Conservation (phyloP, 495 filamentous ascomycete species). For the Xylaria telfairii region DNA sequence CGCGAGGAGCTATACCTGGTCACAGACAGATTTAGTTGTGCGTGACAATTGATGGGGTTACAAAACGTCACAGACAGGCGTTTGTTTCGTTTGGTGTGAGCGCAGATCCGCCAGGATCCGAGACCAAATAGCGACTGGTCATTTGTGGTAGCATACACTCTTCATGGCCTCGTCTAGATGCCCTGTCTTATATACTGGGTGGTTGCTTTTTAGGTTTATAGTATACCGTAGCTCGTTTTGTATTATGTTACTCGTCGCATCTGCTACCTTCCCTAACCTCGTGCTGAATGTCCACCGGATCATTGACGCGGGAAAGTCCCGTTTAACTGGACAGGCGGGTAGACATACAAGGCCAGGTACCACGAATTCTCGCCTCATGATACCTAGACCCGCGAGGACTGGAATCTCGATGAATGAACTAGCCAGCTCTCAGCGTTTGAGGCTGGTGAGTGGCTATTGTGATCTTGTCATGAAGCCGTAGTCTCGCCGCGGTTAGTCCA, state of each 20-base stretch:
- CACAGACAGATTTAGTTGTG: constrained; percentile 1
- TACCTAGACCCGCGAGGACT: constrained; percentile 19
- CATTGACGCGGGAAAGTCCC: constrained; percentile 9
- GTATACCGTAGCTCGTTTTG: not conserved
- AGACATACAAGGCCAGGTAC: constrained; percentile 14
- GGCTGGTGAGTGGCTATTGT: constrained; percentile 8
- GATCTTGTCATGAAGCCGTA: not conserved
- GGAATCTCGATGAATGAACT: not conserved
- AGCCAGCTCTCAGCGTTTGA: not conserved
- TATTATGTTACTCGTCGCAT: constrained; percentile 10
- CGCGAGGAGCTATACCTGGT: not conserved
- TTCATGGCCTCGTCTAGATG: constrained; percentile 7
- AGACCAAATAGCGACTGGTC: constrained; percentile 13
- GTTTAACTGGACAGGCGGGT: constrained; percentile 5
- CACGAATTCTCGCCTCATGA: constrained; percentile 11
- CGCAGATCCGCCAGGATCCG: constrained; percentile 1
- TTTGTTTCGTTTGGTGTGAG: constrained; percentile 24
- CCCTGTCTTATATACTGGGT: not conserved
- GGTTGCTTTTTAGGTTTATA: not conserved
- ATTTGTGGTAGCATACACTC: not conserved
- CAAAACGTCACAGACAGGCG: constrained; percentile 15
- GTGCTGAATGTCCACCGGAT: constrained; percentile 7
- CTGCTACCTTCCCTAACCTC: not conserved
- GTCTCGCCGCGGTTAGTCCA: constrained; percentile 8
- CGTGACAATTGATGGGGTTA: not conserved